Conservation (phyloP, 1,284 basidiomycete genomes). For the Rhodotorula sp. region DNA sequence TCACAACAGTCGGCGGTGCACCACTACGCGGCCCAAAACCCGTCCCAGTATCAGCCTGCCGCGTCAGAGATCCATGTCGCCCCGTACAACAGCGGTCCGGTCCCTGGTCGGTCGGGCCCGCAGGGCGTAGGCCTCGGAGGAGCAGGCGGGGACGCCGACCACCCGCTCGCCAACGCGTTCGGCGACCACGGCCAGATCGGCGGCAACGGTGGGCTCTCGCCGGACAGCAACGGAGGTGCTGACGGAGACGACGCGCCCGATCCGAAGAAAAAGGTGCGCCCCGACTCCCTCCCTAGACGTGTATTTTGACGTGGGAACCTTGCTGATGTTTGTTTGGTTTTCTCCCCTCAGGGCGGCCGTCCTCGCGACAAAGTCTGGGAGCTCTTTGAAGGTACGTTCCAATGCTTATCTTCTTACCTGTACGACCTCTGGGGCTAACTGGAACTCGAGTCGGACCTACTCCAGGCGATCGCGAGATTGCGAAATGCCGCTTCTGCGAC, state of each 20-base stretch:
- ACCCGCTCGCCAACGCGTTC: not conserved
- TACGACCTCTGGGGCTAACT: not conserved
- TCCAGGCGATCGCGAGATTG: constrained; percentile 27
- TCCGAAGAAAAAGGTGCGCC: constrained; percentile 10
- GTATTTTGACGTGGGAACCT: not conserved
- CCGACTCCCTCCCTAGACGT: not conserved
- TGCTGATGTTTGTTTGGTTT: not conserved
- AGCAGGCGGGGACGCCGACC: not conserved
- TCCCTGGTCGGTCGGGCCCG: not conserved
- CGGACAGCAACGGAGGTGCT: constrained; percentile 8
- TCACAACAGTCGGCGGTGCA: not conserved
- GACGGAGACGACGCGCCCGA: not conserved
- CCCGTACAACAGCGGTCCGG: not conserved
- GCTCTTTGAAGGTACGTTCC: constrained; percentile 36
- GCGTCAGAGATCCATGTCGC: not conserved
- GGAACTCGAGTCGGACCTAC: too few relatives aligned
- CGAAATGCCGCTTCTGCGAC: constrained; percentile 40
- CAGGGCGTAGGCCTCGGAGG: not conserved
- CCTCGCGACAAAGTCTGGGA: constrained; percentile 43
- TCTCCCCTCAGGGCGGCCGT: constrained; percentile 27
- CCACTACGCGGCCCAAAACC: not conserved
- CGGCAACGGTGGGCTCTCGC: not conserved
- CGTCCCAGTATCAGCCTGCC: not conserved
- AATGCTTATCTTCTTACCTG: not conserved
- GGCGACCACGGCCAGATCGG: not conserved